Base-by-base conservation (phyloP, 345 rosid genomes). In the Geranium brycei region DNA sequence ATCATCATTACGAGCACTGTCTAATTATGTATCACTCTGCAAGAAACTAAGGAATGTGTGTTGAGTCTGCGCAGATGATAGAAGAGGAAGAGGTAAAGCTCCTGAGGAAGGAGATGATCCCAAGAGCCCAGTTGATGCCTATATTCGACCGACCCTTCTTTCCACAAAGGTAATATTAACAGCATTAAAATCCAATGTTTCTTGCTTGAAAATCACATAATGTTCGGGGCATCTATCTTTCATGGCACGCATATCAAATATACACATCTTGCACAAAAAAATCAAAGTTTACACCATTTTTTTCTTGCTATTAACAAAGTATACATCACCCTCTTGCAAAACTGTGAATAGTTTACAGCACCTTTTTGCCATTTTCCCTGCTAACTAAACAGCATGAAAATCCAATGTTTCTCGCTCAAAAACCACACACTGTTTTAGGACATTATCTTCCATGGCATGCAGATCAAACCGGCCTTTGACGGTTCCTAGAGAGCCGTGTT, bases 111-210 rank as follows among this genome's bases (percentile, higher is more conserved):
- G 89, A 88, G 73, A 91, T 91, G 97, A 75, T 91, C 55, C 96
- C 93, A 14, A 82, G 84, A 82, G 93, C 89, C 57, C 93, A 86
- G 28, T 68, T 91, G 72, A 88, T 88, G 97, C 97, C 97, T 69
- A 74, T 71, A 51, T 84, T 91, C 41, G 91, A 84, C 41, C 80
- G 84, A 62, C 95, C 97, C 58, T 91, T 91, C 75, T 75, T 67
- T 38, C 97, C 95, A 5, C 93, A 91, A n/a, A 78, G 93, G 91
- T 79, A 38, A 47, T 23, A 23, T 23, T n/a, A n/a, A n/a, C n/a
- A n/a, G n/a, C n/a, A n/a, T n/a, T 23, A 23, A 23, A 23, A 23
- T 23, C 28, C 28, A 23, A 23, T 23, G 28, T 23, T 23, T 23
- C 28, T 23, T 23, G 28, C 28, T 23, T 23, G 28, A 23, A 23